phyloP scores from a whole-genome alignment of 2,329 filamentous ascomycete species.

The Fusarium clavum region DNA sequence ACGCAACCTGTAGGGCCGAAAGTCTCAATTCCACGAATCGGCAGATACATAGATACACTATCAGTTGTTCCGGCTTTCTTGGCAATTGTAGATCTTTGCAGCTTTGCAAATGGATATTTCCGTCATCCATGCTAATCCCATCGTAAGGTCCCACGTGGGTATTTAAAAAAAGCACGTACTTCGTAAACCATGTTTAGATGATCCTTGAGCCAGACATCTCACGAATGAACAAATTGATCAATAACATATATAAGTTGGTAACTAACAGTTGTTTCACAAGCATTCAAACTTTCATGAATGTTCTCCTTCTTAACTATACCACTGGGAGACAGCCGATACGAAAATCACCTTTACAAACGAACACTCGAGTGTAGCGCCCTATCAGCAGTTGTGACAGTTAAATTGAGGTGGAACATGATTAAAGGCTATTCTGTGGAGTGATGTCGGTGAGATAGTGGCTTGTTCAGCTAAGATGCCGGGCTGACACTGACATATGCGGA shows the following conservation, averaged over 20 bases:
- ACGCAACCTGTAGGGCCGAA: not conserved
- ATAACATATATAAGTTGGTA: accelerated
- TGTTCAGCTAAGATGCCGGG: not conserved
- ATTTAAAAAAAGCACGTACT: not conserved
- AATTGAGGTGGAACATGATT: not conserved
- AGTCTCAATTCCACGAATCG: not conserved
- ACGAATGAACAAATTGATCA: not conserved
- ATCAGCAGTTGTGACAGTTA: not conserved
- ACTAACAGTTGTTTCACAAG: not conserved
- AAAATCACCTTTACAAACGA: not conserved
- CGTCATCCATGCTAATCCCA: not conserved
- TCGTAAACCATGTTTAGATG: not conserved
- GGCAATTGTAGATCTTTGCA: not conserved
- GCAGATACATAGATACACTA: not conserved
- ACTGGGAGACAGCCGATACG: not conserved
- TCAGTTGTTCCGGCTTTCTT: not conserved
- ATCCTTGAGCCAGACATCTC: accelerated
- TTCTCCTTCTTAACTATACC: accelerated
- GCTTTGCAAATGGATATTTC: not conserved
- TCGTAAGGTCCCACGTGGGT: not conserved
- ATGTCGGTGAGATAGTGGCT: not conserved
- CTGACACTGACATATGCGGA: not conserved
- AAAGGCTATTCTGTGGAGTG: not conserved
- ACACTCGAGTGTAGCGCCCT: not conserved
- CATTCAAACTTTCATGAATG: accelerated